Evolutionary conservation across 2,329 filamentous ascomycete species (phyloP), one percentile per base, ranked within the genome.

Genomic region (Fusarium illudens): DNA sequence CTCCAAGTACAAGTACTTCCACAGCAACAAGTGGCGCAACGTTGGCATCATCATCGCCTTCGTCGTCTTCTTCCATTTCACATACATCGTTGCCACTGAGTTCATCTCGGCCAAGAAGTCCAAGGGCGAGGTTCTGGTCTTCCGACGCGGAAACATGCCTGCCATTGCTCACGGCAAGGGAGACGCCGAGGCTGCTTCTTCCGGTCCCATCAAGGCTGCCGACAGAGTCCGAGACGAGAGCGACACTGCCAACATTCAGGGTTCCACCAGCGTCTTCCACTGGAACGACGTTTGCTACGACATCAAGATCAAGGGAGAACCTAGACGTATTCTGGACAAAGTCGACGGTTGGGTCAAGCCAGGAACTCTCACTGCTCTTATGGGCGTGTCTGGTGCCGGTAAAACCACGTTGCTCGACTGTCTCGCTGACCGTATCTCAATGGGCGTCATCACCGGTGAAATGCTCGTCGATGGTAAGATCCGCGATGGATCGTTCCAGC

Each of bases 271-370:
- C 10, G 63, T 91, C 58, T 92, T 92, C 80, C 88, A 90, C 70
- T 93, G 90, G 91, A 83, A 87, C 64, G 83, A 91, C 62, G 87
- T 93, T 2, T 91, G 88, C 78, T 93, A 92, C 72, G 90, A 93
- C 62, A 91, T 93, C 75, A 87, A 88, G 72, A 90, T 93, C 76
- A 79, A 79, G 56, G 91, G 91, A 71, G 86, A 91, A 67, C 78
- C 82, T 1, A 83, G 90, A 32, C 85, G 89, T 10, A 89, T 94
- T 72, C 80, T 93, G 22, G 87, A 92, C 64, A 81, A 91, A 52
- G 89, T 93, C 3, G 88, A 92, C 71, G 90, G 91, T 11, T 92
- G 89, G 89, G 89, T 92, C 54, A 91, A 92, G 76, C 90, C 90
- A 1, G 90, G 90, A 53, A 92, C 90, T 15, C 79, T 92, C 13